A percentile compares a stretch with the other conserved stretches of the same genome.
Conservation (phyloP, 2,329 filamentous ascomycete species). For the Thelonectria discophora region DNA sequence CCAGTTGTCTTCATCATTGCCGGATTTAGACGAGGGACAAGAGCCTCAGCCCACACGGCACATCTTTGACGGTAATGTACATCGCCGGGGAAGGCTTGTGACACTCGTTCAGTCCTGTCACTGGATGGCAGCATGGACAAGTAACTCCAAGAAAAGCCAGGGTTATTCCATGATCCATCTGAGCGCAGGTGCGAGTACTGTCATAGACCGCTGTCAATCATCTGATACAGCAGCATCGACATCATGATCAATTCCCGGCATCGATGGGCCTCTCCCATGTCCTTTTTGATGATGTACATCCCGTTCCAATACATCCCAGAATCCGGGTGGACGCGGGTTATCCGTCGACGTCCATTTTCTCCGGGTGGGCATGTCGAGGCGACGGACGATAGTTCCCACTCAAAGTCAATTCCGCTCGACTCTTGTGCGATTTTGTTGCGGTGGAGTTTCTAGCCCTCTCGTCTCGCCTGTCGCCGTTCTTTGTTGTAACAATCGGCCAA, state of each 20-base stretch:
- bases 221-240: slow-evolving; percentile 24
- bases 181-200: no score
- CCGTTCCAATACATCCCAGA: neutral
- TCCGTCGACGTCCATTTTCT: slow-evolving; percentile 1
- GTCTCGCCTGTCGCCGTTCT: slow-evolving; percentile 8
- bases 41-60: slow-evolving; percentile 5
- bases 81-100: slow-evolving; percentile 4
- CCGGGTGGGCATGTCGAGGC: slow-evolving; percentile 1
- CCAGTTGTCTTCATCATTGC: slow-evolving; percentile 5
- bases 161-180: slow-evolving; percentile 5
- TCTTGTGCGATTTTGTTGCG: neutral
- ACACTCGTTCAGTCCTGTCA: neutral
- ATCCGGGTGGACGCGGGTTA: slow-evolving; percentile 9
- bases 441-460: neutral
- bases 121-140: neutral
- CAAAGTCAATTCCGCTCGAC: neutral
- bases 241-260: slow-evolving; percentile 13
- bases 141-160: neutral
- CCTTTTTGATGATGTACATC: neutral
- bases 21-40: slow-evolving; percentile 6
- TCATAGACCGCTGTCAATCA: slow-evolving; percentile 4
- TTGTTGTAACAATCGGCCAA: slow-evolving; percentile 7
- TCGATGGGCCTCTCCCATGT: slow-evolving; percentile 7
- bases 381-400: slow-evolving; percentile 22
- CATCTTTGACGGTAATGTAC: neutral